phyloP scores from a whole-genome alignment of 192 early-diverging fungal species.

The Coemansia sp. region DNA sequence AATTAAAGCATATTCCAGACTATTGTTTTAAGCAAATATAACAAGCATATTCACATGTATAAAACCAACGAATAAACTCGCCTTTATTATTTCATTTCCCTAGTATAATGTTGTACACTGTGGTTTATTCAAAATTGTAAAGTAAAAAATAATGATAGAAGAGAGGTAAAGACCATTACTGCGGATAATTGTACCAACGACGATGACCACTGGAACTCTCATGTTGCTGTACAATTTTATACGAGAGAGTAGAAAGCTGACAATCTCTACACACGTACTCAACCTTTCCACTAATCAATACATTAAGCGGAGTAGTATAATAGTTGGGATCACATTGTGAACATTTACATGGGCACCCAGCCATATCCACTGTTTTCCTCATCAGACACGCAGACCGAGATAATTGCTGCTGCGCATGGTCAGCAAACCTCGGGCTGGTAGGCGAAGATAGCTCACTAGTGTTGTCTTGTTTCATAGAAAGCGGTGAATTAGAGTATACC shows the following conservation, averaged over 20 bases:
- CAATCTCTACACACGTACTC: constrained; percentile 49
- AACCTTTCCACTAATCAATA: constrained; percentile 26
- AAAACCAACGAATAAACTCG: too few species aligned
- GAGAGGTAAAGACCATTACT: constrained; percentile 2
- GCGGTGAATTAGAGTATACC: too few species aligned
- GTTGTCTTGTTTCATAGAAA: too few species aligned
- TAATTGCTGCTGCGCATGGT: too few species aligned
- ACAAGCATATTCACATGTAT: too few species aligned
- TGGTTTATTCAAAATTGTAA: background rate
- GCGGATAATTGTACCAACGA: constrained; percentile 50
- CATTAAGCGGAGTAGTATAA: constrained; percentile 32
- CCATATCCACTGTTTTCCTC: background rate
- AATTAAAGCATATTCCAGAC: too few species aligned
- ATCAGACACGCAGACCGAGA: too few species aligned
- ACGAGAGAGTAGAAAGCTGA: constrained; percentile 33
- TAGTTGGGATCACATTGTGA: constrained; percentile 52
- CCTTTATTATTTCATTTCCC: too few species aligned
- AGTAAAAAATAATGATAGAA: background rate
- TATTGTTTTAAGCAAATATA: background rate
- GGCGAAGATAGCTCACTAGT: too few species aligned
- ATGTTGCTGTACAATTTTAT: constrained; percentile 26
- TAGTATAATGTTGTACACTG: too few species aligned
- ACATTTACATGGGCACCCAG: constrained; percentile 26
- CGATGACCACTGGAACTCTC: constrained; percentile 41
- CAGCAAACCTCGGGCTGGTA: too few species aligned